phyloP scores from a whole-genome alignment of 768 basidiomycete genomes.

The Candolleomyces efflorescens region DNA sequence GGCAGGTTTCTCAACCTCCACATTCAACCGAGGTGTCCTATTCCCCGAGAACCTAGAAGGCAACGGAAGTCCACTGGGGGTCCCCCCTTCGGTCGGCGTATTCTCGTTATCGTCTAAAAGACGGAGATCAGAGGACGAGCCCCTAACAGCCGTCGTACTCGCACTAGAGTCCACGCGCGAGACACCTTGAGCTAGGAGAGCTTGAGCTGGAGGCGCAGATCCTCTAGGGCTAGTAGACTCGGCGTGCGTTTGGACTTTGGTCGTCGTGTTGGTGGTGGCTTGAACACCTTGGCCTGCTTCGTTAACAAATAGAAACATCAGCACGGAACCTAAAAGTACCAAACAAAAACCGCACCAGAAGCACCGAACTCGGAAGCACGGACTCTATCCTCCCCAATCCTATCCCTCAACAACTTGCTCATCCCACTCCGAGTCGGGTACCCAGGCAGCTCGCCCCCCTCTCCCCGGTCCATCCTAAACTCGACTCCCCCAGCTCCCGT shows the following conservation, averaged over 20 bases:
- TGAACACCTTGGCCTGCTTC: not conserved
- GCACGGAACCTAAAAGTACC: too few species aligned
- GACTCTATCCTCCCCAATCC: constrained; percentile 16
- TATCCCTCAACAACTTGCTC: constrained; percentile 15
- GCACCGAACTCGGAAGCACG: constrained; percentile 10
- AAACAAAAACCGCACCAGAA: not conserved
- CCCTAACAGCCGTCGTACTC: not conserved
- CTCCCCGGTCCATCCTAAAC: constrained; percentile 1
- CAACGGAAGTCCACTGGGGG: too few species aligned
- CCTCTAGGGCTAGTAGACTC: too few species aligned
- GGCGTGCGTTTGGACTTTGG: not conserved
- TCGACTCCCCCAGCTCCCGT: constrained; percentile 1
- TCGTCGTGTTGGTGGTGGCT: not conserved
- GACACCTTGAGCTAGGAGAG: not conserved
- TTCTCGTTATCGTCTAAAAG: not conserved
- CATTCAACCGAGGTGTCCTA: not conserved
- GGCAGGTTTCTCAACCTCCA: too few species aligned
- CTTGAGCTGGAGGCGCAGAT: not conserved
- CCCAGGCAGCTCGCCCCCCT: constrained; percentile 16
- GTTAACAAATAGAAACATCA: not conserved
- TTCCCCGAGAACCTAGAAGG: not conserved
- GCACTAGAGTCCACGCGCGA: not conserved
- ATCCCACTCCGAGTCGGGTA: constrained; percentile 15
- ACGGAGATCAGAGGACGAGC: not conserved
- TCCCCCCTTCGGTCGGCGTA: not conserved